Evolutionary conservation across 805 yeast genomes (phyloP), one percentile per base, ranked within the genome.

Genomic region (Schizosaccharomyces osmophilus): DNA sequence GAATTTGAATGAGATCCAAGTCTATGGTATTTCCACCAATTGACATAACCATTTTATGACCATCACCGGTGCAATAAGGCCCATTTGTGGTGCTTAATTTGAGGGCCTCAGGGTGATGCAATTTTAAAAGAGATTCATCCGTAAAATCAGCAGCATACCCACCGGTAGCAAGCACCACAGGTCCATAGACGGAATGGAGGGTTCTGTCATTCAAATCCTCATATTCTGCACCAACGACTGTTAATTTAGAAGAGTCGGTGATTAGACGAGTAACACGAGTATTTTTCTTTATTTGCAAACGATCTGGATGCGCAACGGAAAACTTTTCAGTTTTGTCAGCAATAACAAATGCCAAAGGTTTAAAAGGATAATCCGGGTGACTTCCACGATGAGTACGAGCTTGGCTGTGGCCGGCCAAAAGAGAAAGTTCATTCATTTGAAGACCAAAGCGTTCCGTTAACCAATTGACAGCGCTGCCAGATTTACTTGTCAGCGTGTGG

Each of bases 301-400:
- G 67, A 19, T 71, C 66, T 1, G 81, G 80, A 62, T 77, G 74
- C 6, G 68, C 65, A 45, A 73, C 77, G 22, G 75, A 74, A 61
- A 76, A 67, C 41, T 72, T 71, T 64, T 81, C 81, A 55, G 80
- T 71, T 19, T 74, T 73, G 62, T 79, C 81, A 66, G 78, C 70
- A 54, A 81, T 69, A 9, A 75, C 74, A 64, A 78, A 79, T 3
- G 83, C 79, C 61, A 82, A 79, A 6, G 85, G 82, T 79, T 79
- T 79, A 1, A 85, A 85, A 2, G 85, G 85, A 61, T 81, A 80
- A 63, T 78, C 75, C 22, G 81, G 77, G 63, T 80, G 84, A 60
- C 79, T 77, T 0, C 94, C 89, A 66, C 94, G 77, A 69, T 86
- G 95, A 1, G 95, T 86, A 69, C 95, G 76, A 24, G 87, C 82